Evolutionary conservation across 2,329 filamentous ascomycete species (phyloP).

Genomic region (Shiraia sp.): DNA sequence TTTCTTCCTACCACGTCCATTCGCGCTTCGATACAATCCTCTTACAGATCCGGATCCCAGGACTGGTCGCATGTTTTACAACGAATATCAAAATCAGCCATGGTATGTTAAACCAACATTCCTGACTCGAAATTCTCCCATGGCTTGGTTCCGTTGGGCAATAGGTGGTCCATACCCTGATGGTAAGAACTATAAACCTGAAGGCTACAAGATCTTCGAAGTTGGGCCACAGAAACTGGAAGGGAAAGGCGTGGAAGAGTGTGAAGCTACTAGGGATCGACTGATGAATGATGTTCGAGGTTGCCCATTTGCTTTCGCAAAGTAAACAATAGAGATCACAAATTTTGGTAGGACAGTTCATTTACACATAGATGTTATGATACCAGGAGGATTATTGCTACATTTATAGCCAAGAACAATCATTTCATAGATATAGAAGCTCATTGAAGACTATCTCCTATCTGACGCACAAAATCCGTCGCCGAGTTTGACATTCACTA

Average conservation of each 20-base stretch:
- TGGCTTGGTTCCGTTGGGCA: slow-evolving; percentile 48
- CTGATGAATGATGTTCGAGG: slow-evolving; percentile 30
- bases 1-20: slow-evolving; percentile 61
- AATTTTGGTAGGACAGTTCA: too few species aligned
- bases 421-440: too few species aligned
- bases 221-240: slow-evolving; percentile 64
- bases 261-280: slow-evolving; percentile 25
- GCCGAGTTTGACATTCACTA: too few species aligned
- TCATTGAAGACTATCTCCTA: too few species aligned
- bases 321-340: too few species aligned
- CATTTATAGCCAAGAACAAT: too few species aligned
- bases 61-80: slow-evolving; percentile 27
- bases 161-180: slow-evolving; percentile 67
- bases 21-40: slow-evolving; percentile 35
- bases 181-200: slow-evolving; percentile 56
- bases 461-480: too few species aligned
- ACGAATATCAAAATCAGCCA: slow-evolving; percentile 26
- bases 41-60: slow-evolving; percentile 54
- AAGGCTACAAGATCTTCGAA: slow-evolving; percentile 61
- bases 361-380: too few species aligned
- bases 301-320: slow-evolving; percentile 34
- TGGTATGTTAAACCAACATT: slow-evolving; percentile 36
- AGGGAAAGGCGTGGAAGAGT: slow-evolving; percentile 48
- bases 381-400: too few species aligned
- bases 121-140: slow-evolving; percentile 15